These are phyloP conservation scores for Lasiodiplodia theobromae DNA, from an alignment of 2,329 filamentous ascomycete species.

Conservation along the genomic window DNA sequence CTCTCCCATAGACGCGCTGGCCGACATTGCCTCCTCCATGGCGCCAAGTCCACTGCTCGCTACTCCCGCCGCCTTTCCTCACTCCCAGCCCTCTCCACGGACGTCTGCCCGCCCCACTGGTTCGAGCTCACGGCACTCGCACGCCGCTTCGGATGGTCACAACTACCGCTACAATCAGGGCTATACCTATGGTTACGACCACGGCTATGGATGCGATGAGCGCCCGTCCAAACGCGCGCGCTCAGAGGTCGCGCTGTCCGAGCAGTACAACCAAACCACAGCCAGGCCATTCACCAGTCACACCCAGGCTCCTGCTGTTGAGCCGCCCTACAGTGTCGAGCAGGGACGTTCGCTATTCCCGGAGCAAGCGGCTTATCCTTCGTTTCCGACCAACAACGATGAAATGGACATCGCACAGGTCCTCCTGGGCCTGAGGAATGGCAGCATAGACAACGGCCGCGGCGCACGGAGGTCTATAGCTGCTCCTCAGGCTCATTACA, in stretches of 20 bases:
- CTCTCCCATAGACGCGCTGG: conserved; percentile 54
- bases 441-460: conserved; percentile 16
- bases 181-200: conserved; percentile 18
- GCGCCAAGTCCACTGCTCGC: conserved; percentile 45
- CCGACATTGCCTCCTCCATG: conserved; percentile 50
- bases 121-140: conserved; percentile 38
- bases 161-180: conserved; percentile 23
- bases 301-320: conserved; percentile 29
- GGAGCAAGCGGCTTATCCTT: neutral
- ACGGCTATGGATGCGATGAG: conserved; percentile 45
- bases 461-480: conserved; percentile 26
- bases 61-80: conserved; percentile 37
- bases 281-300: conserved; percentile 58
- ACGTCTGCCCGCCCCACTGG: conserved; percentile 19
- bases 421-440: conserved; percentile 25
- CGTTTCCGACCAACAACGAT: conserved; percentile 9
- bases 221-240: conserved; percentile 66
- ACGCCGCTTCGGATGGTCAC: conserved; percentile 41
- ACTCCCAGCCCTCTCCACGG: conserved; percentile 20
- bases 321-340: conserved; percentile 39
- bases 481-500: conserved; percentile 15
- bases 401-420: conserved; percentile 26
- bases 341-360: neutral
- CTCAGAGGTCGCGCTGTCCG: conserved; percentile 62
- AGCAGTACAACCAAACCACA: conserved; percentile 44